These are phyloP conservation scores for Alternaria hordeiaustralica DNA, from an alignment of 2,329 filamentous ascomycete species.

Conservation along the genomic window DNA sequence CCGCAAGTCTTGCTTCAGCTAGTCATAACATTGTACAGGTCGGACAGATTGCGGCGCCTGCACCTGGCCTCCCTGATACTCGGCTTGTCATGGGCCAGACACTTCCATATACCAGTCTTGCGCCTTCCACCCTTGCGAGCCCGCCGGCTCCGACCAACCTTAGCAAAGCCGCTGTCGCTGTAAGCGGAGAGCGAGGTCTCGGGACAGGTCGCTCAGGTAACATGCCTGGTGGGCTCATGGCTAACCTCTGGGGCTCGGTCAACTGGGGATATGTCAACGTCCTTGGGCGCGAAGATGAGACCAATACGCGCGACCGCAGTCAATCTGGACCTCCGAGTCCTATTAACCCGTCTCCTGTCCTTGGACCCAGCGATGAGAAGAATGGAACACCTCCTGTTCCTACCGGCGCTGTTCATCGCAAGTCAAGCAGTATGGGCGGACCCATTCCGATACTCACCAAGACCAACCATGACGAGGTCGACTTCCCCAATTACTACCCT, in stretches of 20 bases:
- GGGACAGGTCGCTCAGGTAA: conserved; percentile 67
- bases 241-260: conserved; percentile 91
- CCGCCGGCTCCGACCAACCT: conserved; percentile 84
- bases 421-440: conserved; percentile 62
- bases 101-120: conserved; percentile 69
- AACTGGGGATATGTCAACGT: conserved; percentile 77
- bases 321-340: conserved; percentile 47
- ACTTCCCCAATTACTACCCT: conserved; percentile 79
- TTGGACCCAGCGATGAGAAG: conserved; percentile 30
- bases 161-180: conserved; percentile 82
- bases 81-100: conserved; percentile 51
- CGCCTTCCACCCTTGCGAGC: conserved; percentile 81
- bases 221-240: conserved; percentile 84
- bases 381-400: conserved; percentile 18
- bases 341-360: conserved; percentile 24
- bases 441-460: conserved; percentile 29
- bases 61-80: conserved; percentile 45
- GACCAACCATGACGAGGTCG: conserved; percentile 51
- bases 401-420: conserved; percentile 54
- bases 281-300: conserved; percentile 62
- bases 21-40: conserved; percentile 80
- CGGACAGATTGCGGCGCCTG: conserved; percentile 53
- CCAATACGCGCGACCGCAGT: conserved; percentile 35
- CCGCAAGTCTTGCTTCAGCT: conserved; percentile 73
- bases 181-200: conserved; percentile 77